A percentile compares a stretch with the other conserved stretches of the same genome.
Evolutionary conservation across 768 basidiomycete genomes (phyloP).

Genomic region (Neoboletus subvelutipes): DNA sequence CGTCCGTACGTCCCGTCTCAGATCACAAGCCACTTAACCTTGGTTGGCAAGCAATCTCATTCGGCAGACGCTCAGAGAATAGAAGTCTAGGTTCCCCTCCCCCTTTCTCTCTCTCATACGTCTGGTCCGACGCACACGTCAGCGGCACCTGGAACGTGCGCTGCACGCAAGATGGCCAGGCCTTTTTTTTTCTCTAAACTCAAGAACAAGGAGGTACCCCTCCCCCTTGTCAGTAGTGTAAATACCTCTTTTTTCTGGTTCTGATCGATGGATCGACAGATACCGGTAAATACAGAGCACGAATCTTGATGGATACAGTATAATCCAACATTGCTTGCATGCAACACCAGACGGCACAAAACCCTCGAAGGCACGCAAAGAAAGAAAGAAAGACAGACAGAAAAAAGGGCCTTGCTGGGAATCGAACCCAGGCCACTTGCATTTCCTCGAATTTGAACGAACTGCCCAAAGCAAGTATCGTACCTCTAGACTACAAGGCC

Average conservation of each 20-base stretch:
- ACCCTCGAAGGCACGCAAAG: not conserved
- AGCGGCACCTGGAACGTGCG: too few relatives aligned
- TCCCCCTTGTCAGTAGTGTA: not conserved
- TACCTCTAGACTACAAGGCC: slow-evolving; percentile 35
- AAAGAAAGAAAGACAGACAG: not conserved
- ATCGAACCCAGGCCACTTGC: slow-evolving; percentile 43
- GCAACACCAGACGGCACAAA: not conserved
- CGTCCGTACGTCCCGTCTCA: too few relatives aligned
- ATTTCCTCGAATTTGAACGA: slow-evolving; percentile 6
- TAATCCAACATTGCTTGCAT: not conserved
- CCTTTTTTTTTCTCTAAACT: not conserved
- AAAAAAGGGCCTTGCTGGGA: slow-evolving; percentile 37
- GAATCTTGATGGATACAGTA: too few relatives aligned
- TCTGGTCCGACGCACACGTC: too few relatives aligned
- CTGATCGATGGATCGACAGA: not conserved
- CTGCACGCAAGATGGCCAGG: too few relatives aligned
- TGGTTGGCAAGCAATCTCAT: too few relatives aligned
- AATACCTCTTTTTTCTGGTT: not conserved
- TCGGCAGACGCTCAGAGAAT: too few relatives aligned
- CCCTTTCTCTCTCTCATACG: too few relatives aligned
- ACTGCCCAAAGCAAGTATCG: slow-evolving; percentile 34
- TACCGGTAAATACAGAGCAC: not conserved
- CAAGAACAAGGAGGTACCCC: not conserved
- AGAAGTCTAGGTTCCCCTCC: too few relatives aligned
- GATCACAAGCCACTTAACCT: too few relatives aligned